Conservation (phyloP, 1,284 basidiomycete genomes). For the Bjerkandera adusta region DNA sequence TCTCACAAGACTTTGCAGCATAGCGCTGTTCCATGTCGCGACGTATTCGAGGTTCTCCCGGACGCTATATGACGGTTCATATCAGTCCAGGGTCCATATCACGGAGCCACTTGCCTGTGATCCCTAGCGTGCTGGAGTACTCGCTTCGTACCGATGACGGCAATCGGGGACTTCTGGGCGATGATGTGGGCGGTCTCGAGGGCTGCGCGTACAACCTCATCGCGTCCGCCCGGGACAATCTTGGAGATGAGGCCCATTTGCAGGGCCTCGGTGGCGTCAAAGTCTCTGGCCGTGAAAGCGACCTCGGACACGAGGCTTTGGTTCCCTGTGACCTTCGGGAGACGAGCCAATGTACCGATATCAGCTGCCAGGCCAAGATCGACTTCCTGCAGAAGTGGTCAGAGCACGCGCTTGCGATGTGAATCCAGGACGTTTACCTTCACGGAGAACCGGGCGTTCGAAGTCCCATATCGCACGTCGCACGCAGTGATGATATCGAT, state of each 20-base stretch:
- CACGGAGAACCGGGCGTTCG: constrained; percentile 69
- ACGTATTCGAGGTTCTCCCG: constrained; percentile 80
- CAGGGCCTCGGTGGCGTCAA: constrained; percentile 69
- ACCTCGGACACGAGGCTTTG: constrained; percentile 79
- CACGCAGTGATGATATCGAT: constrained; percentile 79
- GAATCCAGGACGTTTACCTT: constrained; percentile 48
- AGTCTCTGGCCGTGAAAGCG: constrained; percentile 75
- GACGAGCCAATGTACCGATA: constrained; percentile 84
- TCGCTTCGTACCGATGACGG: constrained; percentile 80
- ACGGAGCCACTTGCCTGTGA: constrained; percentile 51
- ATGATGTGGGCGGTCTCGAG: constrained; percentile 67
- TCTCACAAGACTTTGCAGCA: constrained; percentile 68
- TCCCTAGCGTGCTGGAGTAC: constrained; percentile 74
- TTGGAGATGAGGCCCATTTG: constrained; percentile 77
- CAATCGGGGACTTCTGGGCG: constrained; percentile 80
- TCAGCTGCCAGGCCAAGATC: constrained; percentile 90
- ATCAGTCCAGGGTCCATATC: background rate
- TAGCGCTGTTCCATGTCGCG: constrained; percentile 72
- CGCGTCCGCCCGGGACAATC: constrained; percentile 66
- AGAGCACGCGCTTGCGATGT: background rate
- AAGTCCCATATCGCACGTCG: constrained; percentile 78
- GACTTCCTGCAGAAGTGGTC: constrained; percentile 63
- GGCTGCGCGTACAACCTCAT: constrained; percentile 58
- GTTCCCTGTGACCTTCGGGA: constrained; percentile 83
- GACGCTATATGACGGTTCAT: constrained; percentile 45